Conservation (phyloP, 164 flowering plant species). For the Liquidambar formosana region DNA sequence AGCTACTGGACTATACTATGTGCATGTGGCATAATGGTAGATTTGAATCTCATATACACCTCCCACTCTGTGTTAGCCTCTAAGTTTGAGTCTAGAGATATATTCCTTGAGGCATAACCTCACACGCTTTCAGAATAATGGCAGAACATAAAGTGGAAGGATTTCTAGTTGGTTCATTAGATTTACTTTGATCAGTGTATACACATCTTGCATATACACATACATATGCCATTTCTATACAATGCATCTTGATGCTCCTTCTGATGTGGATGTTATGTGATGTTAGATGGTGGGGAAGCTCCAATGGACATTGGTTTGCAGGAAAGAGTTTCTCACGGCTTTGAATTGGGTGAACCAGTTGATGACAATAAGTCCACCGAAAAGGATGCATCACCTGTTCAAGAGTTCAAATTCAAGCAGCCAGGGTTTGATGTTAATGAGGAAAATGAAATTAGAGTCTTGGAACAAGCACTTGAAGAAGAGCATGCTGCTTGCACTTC, state of each 20-base stretch:
- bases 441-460: slow-evolving; percentile 30
- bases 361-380: slow-evolving; percentile 30
- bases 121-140: too few species aligned
- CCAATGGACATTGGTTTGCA: slow-evolving; percentile 10
- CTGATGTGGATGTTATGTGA: background rate
- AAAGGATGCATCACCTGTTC: slow-evolving; percentile 21
- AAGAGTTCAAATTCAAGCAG: slow-evolving; percentile 18
- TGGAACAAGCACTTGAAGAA: slow-evolving; percentile 70
- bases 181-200: background rate
- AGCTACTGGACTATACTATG: too few species aligned
- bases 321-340: slow-evolving; percentile 22
- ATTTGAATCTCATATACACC: too few species aligned
- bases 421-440: slow-evolving; percentile 25
- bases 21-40: too few species aligned
- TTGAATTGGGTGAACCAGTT: slow-evolving; percentile 21
- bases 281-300: slow-evolving; percentile 34
- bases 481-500: slow-evolving; percentile 61
- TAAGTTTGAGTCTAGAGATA: too few species aligned
- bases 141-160: background rate
- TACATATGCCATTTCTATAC: background rate
- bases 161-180: background rate
- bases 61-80: too few species aligned
- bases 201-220: background rate
- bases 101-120: too few species aligned
- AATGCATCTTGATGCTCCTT: slow-evolving; percentile 13